Evolutionary conservation across 2,329 filamentous ascomycete species (phyloP).

Genomic region (Cercospora zeae-maydis): DNA sequence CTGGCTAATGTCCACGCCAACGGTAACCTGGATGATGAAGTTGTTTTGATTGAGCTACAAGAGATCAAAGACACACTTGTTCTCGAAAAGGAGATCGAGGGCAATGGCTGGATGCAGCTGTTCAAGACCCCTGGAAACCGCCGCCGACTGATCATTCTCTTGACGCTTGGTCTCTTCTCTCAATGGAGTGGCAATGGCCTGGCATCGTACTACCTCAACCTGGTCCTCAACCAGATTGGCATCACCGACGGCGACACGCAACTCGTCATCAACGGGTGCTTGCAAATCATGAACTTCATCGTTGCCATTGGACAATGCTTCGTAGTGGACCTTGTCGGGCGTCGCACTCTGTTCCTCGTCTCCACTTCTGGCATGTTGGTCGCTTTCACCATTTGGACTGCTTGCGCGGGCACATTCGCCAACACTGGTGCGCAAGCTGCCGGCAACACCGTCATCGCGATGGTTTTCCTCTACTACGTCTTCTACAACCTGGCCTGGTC

Average conservation of each 20-base stretch:
- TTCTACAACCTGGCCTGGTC: conserved; percentile 43
- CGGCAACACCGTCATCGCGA: conserved; percentile 35
- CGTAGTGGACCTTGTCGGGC: conserved; percentile 37
- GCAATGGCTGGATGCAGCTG: conserved; percentile 47
- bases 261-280: conserved; percentile 44
- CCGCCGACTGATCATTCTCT: conserved; percentile 52
- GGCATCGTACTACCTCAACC: conserved; percentile 43
- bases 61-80: conserved; percentile 51
- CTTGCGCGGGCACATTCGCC: conserved; percentile 28
- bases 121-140: conserved; percentile 53
- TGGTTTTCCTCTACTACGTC: conserved; percentile 36
- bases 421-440: conserved; percentile 26
- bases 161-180: conserved; percentile 54
- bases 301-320: conserved; percentile 48
- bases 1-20: conserved; percentile 54
- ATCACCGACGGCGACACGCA: conserved; percentile 38
- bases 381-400: conserved; percentile 43
- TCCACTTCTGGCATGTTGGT: conserved; percentile 41
- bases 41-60: conserved; percentile 49
- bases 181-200: conserved; percentile 57
- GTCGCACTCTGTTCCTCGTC: conserved; percentile 37
- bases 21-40: conserved; percentile 42
- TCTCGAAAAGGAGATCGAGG: conserved; percentile 48
- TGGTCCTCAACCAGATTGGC: conserved; percentile 37
- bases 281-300: conserved; percentile 61